Evolutionary conservation across 345 rosid species (phyloP).

Genomic region (Trapa incisa): DNA sequence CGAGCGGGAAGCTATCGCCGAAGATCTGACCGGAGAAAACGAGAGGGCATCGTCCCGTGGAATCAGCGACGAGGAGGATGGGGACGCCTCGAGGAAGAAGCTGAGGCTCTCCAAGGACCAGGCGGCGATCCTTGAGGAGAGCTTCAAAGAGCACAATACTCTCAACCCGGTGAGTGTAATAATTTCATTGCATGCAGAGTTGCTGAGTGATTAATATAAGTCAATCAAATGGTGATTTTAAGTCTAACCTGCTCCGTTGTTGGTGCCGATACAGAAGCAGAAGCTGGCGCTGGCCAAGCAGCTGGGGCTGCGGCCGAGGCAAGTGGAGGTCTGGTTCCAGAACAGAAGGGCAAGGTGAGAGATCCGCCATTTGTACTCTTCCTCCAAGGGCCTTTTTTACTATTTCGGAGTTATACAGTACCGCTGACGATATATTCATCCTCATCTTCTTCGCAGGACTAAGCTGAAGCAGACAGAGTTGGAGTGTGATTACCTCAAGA

Average conservation of each 20-base stretch:
- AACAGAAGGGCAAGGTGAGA: slow-evolving; percentile 93
- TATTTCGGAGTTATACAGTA: not conserved
- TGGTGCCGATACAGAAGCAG: slow-evolving; percentile 47
- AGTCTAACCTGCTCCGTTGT: not conserved
- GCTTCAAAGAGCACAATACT: slow-evolving; percentile 84
- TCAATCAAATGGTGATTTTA: slow-evolving; percentile 6
- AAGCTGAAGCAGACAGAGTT: slow-evolving; percentile 98
- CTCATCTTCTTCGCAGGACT: slow-evolving; percentile 34
- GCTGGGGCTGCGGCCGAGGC: slow-evolving; percentile 74
- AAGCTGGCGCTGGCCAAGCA: slow-evolving; percentile 78
- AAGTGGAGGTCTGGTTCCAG: slow-evolving; percentile 99
- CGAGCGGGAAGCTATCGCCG: slow-evolving; percentile 52
- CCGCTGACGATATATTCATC: too few species aligned
- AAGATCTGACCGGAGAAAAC: slow-evolving; percentile 31
- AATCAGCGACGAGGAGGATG: slow-evolving; percentile 89
- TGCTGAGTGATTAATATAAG: too few species aligned
- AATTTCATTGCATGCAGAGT: too few species aligned
- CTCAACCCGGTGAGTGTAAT: slow-evolving; percentile 67
- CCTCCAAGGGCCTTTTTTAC: not conserved
- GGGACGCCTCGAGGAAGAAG: slow-evolving; percentile 77
- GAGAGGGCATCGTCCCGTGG: slow-evolving; percentile 52
- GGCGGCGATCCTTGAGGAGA: slow-evolving; percentile 83
- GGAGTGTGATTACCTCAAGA: slow-evolving; percentile 81
- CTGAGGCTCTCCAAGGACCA: slow-evolving; percentile 87
- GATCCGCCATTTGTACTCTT: not conserved